Percentiles rank a stretch among this genome's conserved stretches.
Evolutionary conservation across 75 land plant species (phyloP).

Genomic region (Pinus taeda): DNA sequence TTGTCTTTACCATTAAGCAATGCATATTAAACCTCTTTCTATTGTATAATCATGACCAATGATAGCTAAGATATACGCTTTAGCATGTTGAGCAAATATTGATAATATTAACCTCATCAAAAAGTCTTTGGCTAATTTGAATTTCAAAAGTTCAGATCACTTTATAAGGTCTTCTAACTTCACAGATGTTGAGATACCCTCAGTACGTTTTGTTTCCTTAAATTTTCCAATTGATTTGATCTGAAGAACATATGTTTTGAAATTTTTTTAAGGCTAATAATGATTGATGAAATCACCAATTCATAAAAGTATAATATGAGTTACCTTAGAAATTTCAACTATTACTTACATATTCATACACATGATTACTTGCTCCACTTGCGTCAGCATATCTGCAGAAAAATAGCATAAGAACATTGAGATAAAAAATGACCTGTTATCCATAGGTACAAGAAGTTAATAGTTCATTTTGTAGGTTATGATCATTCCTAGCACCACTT

Average conservation of each 20-base stretch:
- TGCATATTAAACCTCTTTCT: neutral
- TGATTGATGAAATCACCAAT: neutral
- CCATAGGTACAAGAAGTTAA: neutral
- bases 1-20: neutral
- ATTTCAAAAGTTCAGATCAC: too few relatives aligned
- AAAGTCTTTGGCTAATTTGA: too few relatives aligned
- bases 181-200: conserved; percentile 67
- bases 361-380: conserved; percentile 88
- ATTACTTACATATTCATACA: conserved; percentile 81
- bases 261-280: neutral
- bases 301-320: neutral
- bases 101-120: too few relatives aligned
- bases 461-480: neutral
- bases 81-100: too few relatives aligned
- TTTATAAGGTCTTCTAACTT: too few relatives aligned
- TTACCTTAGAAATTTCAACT: neutral
- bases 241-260: conserved; percentile 11
- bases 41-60: neutral
- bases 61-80: too few relatives aligned
- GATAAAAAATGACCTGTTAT: neutral
- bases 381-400: conserved; percentile 73
- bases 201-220: conserved; percentile 81
- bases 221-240: conserved; percentile 72
- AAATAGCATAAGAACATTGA: conserved; percentile 1
- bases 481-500: neutral